These are phyloP conservation scores for Scheffersomyces amazonensis DNA, from an alignment of 805 yeast species.

Conservation along the genomic window DNA sequence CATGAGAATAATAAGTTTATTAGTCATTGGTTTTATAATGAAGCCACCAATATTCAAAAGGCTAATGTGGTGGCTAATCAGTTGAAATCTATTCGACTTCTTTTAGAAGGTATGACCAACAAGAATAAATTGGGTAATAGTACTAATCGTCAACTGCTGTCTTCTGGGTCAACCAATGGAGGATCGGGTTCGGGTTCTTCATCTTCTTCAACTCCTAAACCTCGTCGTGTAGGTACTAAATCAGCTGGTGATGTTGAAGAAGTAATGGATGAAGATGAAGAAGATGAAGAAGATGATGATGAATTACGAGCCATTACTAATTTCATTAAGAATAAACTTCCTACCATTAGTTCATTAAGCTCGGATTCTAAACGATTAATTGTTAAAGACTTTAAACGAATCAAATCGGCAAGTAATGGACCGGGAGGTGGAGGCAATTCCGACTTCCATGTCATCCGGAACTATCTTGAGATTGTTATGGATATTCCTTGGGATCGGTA, in stretches of 20 bases:
- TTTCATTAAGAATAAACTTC: slow-evolving; percentile 35
- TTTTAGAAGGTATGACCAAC: slow-evolving; percentile 46
- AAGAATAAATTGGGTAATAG: slow-evolving; percentile 8
- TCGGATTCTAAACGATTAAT: slow-evolving; percentile 39
- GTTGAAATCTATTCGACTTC: slow-evolving; percentile 47
- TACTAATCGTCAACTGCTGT: not conserved
- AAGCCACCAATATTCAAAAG: slow-evolving; percentile 50
- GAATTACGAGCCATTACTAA: slow-evolving; percentile 35
- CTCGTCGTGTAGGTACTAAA: not conserved
- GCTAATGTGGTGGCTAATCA: slow-evolving; percentile 56
- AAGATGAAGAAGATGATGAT: slow-evolving; percentile 46
- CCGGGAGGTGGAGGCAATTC: slow-evolving; percentile 39
- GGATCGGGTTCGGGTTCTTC: too few species aligned
- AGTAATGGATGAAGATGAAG: slow-evolving; percentile 22
- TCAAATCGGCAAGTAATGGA: slow-evolving; percentile 48
- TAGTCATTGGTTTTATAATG: slow-evolving; percentile 46
- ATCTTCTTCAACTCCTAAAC: not conserved
- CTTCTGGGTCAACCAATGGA: not conserved
- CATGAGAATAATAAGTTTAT: slow-evolving; percentile 29
- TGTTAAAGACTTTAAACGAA: slow-evolving; percentile 51
- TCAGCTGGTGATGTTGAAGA: slow-evolving; percentile 8
- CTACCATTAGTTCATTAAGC: slow-evolving; percentile 28
- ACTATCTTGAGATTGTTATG: slow-evolving; percentile 61
- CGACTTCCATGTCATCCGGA: slow-evolving; percentile 62
- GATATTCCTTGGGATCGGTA: slow-evolving; percentile 61